Percentiles rank a stretch among this genome's conserved stretches.
Evolutionary conservation across 2,329 filamentous ascomycete genomes (phyloP).

Genomic region (Hysterium pulicare): DNA sequence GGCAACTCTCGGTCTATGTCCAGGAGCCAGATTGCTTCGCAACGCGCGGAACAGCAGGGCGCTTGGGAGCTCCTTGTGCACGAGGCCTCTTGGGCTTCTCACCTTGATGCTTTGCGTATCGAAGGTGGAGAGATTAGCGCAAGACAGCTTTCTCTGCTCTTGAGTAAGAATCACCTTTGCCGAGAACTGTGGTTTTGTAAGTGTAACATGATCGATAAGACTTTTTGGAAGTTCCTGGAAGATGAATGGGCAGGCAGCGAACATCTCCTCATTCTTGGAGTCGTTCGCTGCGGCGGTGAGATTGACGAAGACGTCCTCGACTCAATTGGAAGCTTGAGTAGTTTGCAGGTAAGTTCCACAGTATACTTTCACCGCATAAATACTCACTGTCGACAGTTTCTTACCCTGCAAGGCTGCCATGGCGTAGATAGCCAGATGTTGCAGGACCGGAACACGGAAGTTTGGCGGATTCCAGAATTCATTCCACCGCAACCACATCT

Average conservation of each 20-base stretch:
- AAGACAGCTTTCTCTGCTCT: constrained; percentile 15
- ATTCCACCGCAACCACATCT: constrained; percentile 16
- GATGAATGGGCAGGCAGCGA: constrained; percentile 16
- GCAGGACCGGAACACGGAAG: constrained; percentile 18
- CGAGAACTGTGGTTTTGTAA: constrained; percentile 21
- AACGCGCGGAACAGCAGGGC: constrained; percentile 11
- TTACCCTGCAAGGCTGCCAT: constrained; percentile 26
- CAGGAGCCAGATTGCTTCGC: constrained; percentile 9
- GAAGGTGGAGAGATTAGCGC: constrained; percentile 19
- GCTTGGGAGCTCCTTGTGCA: constrained; percentile 18
- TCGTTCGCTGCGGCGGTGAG: constrained; percentile 20
- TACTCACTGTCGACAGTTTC: constrained; percentile 13
- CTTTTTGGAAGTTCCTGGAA: constrained; percentile 20
- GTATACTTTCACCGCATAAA: neutral
- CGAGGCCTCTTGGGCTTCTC: constrained; percentile 13
- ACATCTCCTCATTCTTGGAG: constrained; percentile 14
- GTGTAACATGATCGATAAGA: constrained; percentile 14
- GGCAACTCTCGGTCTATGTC: constrained; percentile 10
- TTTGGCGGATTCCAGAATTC: constrained; percentile 24
- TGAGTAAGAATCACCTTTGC: constrained; percentile 14
- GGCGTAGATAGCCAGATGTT: constrained; percentile 14
- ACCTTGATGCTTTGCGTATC: constrained; percentile 18
- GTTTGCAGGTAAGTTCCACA: constrained; percentile 20
- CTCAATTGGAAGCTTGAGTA: constrained; percentile 13
- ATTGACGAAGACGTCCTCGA: constrained; percentile 18